Base-by-base conservation (phyloP, 805 yeast genomes). In the Scheffersomyces stipitis region DNA sequence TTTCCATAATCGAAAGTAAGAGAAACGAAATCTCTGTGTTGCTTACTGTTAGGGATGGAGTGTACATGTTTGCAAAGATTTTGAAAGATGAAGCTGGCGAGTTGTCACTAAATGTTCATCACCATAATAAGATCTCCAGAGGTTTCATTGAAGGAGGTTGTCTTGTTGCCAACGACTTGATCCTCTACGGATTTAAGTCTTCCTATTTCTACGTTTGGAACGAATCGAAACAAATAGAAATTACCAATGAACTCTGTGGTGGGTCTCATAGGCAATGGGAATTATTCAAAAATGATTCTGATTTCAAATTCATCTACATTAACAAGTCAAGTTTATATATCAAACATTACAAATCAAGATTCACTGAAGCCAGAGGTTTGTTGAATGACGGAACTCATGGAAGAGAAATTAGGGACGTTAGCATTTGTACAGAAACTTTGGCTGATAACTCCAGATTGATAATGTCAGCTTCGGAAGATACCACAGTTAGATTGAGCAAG, bases 211-310 rank as follows among this genome's bases (percentile, higher is more conserved):
- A 83, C 50, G 59, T 87, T 15, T 88, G 88, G 81, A 87, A 90
- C 56, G 96, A 87, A 51, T 78, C 89, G 1, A 67, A 73, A 29
- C 89, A 86, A 46, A 69, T 72, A 35, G 96, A 89, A 55, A 56
- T 87, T 2, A 66, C 76, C 32, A 75, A 80, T 39, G 87, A 81
- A 43, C 60, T 72, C 10, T 93, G 98, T 59, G 98, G 98, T 18
- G 98, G 98, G 2, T 78, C 93, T 3, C 96, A 90, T 56, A 72
- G 98, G 41, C 76, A 78, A 41, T 93, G 97, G 96, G 71, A 73
- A 23, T 62, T 85, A 17, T 52, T 61, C 36, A 34, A 27, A 12
- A 36, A 34, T 10, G 45, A 48, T 3, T 26, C 51, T 8, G 51
- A 56, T 9, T 73, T 58, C 45, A 65, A 72, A 31, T 76, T 87